A percentile compares a stretch with the other conserved stretches of the same genome.
Evolutionary conservation across 345 rosid genomes (phyloP).

Genomic region (Nephelium lappaceum): DNA sequence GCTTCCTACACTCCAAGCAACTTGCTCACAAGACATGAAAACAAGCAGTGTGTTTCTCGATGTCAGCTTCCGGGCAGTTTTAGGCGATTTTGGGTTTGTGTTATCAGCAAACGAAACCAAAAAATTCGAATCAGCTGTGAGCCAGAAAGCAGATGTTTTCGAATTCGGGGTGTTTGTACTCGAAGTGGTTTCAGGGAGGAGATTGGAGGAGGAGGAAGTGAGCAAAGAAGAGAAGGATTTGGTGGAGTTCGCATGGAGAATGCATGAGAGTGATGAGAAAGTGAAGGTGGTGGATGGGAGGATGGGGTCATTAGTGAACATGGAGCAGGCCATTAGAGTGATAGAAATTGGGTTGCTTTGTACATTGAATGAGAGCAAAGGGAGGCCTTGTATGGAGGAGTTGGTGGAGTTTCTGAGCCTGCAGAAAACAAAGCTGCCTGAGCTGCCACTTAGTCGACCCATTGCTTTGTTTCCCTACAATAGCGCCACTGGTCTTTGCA

Average conservation of each 20-base stretch:
- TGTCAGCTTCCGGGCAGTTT: slow-evolving; percentile 50
- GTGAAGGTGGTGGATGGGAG: slow-evolving; percentile 42
- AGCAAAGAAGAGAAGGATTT: slow-evolving; percentile 41
- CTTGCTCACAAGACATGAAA: slow-evolving; percentile 57
- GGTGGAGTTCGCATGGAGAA: slow-evolving; percentile 50
- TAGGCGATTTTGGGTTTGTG: slow-evolving; percentile 57
- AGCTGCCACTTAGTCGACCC: slow-evolving; percentile 40
- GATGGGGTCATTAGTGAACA: slow-evolving; percentile 50
- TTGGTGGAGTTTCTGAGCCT: slow-evolving; percentile 35
- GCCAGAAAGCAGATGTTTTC: slow-evolving; percentile 48
- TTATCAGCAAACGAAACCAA: slow-evolving; percentile 32
- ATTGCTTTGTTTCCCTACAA: slow-evolving; percentile 50
- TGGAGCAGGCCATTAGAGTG: slow-evolving; percentile 44
- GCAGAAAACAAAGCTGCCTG: slow-evolving; percentile 29
- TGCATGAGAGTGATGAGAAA: slow-evolving; percentile 47
- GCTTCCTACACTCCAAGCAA: slow-evolving; percentile 42
- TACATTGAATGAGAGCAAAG: slow-evolving; percentile 49
- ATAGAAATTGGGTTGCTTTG: slow-evolving; percentile 46
- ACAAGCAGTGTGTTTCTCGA: slow-evolving; percentile 47
- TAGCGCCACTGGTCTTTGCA: slow-evolving; percentile 43
- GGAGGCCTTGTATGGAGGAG: slow-evolving; percentile 46
- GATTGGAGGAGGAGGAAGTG: slow-evolving; percentile 29
- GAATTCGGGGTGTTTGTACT: slow-evolving; percentile 48
- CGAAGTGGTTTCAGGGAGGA: slow-evolving; percentile 54
- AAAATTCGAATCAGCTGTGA: slow-evolving; percentile 41